phyloP scores from a whole-genome alignment of 1,139 yeast genomes.

The Yamadazyma spencermartinsiae region DNA sequence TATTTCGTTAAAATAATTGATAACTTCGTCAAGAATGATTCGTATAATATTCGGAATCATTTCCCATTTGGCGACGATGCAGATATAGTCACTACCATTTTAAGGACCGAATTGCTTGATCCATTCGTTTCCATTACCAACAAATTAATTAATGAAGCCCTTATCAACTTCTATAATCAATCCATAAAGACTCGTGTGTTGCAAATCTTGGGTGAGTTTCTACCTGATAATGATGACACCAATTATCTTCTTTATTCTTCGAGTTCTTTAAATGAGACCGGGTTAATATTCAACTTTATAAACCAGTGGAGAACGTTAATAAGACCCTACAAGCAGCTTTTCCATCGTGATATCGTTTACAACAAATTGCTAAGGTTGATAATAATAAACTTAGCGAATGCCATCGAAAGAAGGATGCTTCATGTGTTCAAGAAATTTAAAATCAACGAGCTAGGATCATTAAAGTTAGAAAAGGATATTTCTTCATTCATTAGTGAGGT shows the following conservation, averaged over 20 bases:
- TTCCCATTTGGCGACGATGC: slow-evolving; percentile 61
- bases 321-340: slow-evolving; percentile 62
- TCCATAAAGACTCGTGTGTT: slow-evolving; percentile 53
- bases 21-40: slow-evolving; percentile 29
- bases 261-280: slow-evolving; percentile 29
- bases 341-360: slow-evolving; percentile 48
- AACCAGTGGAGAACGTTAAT: slow-evolving; percentile 65
- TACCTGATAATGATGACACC: slow-evolving; percentile 51
- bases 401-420: slow-evolving; percentile 71
- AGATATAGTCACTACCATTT: slow-evolving; percentile 38
- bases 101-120: slow-evolving; percentile 36
- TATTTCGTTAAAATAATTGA: slow-evolving; percentile 52
- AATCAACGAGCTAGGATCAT: slow-evolving; percentile 81
- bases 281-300: slow-evolving; percentile 46
- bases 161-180: slow-evolving; percentile 58
- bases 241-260: slow-evolving; percentile 36
- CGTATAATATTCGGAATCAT: slow-evolving; percentile 33
- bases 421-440: slow-evolving; percentile 53
- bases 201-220: slow-evolving; percentile 51
- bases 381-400: slow-evolving; percentile 51
- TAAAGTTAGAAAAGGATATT: slow-evolving; percentile 81
- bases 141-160: slow-evolving; percentile 52
- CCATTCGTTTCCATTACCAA: slow-evolving; percentile 44
- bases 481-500: slow-evolving; percentile 67
- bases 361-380: slow-evolving; percentile 50